Conservation (phyloP, 192 early-diverging fungal genomes). For the Coemansia sp. region DNA sequence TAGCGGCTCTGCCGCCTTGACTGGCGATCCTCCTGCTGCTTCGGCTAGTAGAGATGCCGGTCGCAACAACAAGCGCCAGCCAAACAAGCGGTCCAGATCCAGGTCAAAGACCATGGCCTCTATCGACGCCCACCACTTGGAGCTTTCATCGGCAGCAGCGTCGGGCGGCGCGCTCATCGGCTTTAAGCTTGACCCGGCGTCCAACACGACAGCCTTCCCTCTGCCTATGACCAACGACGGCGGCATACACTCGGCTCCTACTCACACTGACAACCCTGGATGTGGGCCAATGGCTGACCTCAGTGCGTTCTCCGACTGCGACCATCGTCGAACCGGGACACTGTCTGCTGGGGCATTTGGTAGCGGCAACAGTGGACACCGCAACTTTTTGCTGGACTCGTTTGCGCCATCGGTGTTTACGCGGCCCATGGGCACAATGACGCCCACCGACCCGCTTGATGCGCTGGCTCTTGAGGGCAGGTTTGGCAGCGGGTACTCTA, state of each 20-base stretch:
- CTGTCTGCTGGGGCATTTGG: slow-evolving; percentile 25
- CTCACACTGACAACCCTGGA: slow-evolving; percentile 6
- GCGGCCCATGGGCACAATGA: slow-evolving; percentile 29
- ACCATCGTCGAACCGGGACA: slow-evolving; percentile 17
- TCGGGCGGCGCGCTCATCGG: background rate
- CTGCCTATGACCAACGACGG: slow-evolving; percentile 13
- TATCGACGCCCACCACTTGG: background rate
- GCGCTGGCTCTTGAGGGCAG: slow-evolving; percentile 50
- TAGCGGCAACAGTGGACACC: background rate
- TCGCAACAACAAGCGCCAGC: slow-evolving; percentile 9
- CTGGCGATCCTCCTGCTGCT: background rate
- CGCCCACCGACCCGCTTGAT: slow-evolving; percentile 50
- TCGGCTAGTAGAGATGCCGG: background rate
- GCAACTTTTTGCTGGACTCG: slow-evolving; percentile 29
- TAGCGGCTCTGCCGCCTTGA: background rate
- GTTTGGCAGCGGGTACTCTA: slow-evolving; percentile 34
- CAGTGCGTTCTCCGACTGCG: slow-evolving; percentile 3
- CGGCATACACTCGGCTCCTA: slow-evolving; percentile 33
- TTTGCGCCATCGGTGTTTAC: slow-evolving; percentile 48
- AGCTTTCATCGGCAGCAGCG: background rate
- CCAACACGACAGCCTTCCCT: background rate
- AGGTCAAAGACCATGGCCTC: slow-evolving; percentile 14
- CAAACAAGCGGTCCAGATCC: slow-evolving; percentile 17
- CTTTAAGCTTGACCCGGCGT: background rate
- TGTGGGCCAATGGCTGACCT: slow-evolving; percentile 10